These are phyloP conservation scores for Suillus paluster DNA, from an alignment of 768 basidiomycete genomes.

Conservation along the genomic window DNA sequence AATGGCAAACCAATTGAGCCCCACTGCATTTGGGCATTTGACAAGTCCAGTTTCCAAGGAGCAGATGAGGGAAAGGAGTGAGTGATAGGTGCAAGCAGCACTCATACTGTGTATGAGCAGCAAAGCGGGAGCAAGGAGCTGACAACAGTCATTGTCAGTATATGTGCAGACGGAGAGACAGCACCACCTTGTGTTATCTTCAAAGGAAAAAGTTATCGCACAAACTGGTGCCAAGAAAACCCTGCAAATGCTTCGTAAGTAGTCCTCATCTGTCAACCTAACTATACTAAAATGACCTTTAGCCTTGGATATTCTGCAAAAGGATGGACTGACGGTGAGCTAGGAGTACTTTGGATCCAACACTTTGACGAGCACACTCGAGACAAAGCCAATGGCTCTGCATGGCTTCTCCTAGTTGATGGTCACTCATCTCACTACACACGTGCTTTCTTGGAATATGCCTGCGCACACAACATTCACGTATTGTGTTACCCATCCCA, in stretches of 20 bases:
- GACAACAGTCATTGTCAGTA: slow-evolving; percentile 26
- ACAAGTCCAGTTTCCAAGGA: slow-evolving; percentile 17
- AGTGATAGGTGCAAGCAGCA: slow-evolving; percentile 2
- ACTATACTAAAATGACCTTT: slow-evolving; percentile 26
- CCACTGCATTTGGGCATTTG: slow-evolving; percentile 11
- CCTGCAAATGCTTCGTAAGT: slow-evolving; percentile 45
- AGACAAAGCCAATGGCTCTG: background rate
- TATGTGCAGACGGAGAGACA: slow-evolving; percentile 26
- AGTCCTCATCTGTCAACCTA: background rate
- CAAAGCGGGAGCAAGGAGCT: slow-evolving; percentile 19
- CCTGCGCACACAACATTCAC: slow-evolving; percentile 29
- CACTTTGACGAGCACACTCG: slow-evolving; percentile 38
- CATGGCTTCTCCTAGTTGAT: background rate
- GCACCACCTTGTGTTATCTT: slow-evolving; percentile 22
- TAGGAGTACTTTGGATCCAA: slow-evolving; percentile 42
- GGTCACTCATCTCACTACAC: slow-evolving; percentile 26
- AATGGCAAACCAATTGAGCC: slow-evolving; percentile 3
- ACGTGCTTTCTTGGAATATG: slow-evolving; percentile 30
- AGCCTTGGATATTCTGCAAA: slow-evolving; percentile 22
- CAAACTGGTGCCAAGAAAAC: slow-evolving; percentile 30
- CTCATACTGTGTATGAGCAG: slow-evolving; percentile 16
- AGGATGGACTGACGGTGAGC: slow-evolving; percentile 43
- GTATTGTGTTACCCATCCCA: slow-evolving; percentile 48
- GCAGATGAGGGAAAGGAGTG: slow-evolving; percentile 2
- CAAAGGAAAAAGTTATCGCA: slow-evolving; percentile 40